Percentiles rank a stretch among this genome's conserved stretches.
phyloP scores from a whole-genome alignment of 208 protist genomes.

The Crithidia thermophila region DNA sequence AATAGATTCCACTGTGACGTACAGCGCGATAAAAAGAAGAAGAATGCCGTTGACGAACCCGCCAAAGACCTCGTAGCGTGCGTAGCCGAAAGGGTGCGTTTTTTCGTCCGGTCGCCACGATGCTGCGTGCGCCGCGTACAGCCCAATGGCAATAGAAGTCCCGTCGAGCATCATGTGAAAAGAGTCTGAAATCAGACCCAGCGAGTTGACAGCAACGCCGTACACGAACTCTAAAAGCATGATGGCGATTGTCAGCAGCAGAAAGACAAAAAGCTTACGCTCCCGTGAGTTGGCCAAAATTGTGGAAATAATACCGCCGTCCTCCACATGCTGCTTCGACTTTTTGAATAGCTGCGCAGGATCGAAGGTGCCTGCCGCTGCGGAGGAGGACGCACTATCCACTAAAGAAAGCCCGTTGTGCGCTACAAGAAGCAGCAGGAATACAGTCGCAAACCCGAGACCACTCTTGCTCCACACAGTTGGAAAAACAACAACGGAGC shows the following conservation, averaged over 20 bases:
- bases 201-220: constrained; percentile 71
- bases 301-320: constrained; percentile 3
- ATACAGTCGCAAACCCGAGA: not conserved
- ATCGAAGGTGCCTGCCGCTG: not conserved
- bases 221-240: constrained; percentile 90
- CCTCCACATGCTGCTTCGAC: constrained; percentile 1
- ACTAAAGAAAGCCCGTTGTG: constrained; percentile 18
- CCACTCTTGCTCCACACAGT: constrained; percentile 1
- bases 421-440: not conserved
- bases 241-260: constrained; percentile 67
- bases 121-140: constrained; percentile 93
- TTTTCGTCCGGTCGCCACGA: constrained; percentile 88
- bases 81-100: constrained; percentile 82
- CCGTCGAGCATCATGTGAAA: constrained; percentile 98
- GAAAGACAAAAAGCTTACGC: constrained; percentile 65
- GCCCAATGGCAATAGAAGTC: constrained; percentile 93
- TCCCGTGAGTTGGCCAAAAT: constrained; percentile 39
- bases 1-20: constrained; percentile 81
- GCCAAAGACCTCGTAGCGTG: constrained; percentile 78
- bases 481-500: constrained; percentile 4
- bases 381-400: not conserved
- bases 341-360: constrained; percentile 26
- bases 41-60: constrained; percentile 90
- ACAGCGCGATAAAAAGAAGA: constrained; percentile 78
- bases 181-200: constrained; percentile 95